These are phyloP conservation scores for Linnemannia schmuckeri DNA, from an alignment of 192 early-diverging fungal genomes.

Conservation along the genomic window DNA sequence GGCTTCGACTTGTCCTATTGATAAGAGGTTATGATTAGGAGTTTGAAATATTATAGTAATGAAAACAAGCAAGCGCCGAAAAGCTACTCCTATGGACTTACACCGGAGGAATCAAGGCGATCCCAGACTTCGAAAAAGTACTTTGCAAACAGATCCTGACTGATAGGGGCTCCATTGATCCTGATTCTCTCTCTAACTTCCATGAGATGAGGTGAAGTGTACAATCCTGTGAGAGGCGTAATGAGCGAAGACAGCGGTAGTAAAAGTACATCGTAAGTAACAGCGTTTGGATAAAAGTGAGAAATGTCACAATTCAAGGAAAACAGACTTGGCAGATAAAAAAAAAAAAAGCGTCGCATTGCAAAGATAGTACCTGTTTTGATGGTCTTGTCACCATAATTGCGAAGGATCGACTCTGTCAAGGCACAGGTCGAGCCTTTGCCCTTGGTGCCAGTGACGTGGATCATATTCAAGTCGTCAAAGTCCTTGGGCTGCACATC, in stretches of 20 bases:
- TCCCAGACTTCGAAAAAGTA: constrained; percentile 94
- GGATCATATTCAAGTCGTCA: constrained; percentile 82
- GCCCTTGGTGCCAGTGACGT: constrained; percentile 89
- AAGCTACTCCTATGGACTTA: constrained; percentile 3
- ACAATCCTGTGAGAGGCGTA: constrained; percentile 76
- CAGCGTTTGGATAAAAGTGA: neutral
- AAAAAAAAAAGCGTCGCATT: neutral
- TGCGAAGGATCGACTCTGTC: constrained; percentile 80
- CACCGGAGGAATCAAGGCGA: constrained; percentile 65
- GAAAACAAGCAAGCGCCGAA: neutral
- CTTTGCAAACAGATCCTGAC: constrained; percentile 69
- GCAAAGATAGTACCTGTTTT: constrained; percentile 41
- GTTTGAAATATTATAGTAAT: too few relatives aligned
- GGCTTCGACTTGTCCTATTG: constrained; percentile 70
- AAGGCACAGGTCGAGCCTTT: constrained; percentile 91
- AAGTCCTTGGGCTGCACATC: constrained; percentile 66
- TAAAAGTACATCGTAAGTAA: neutral
- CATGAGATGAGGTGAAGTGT: constrained; percentile 93
- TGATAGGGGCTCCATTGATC: constrained; percentile 88
- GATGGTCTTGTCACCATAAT: constrained; percentile 36
- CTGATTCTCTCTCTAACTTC: constrained; percentile 94
- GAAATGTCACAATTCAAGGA: neutral
- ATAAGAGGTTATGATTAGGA: neutral
- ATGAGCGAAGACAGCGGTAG: too few relatives aligned
- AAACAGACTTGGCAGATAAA: neutral